Evolutionary conservation across 176 grass and related monocot species (phyloP), one percentile per base, ranked within the genome.

Genomic region (Eragrostis nindensis): DNA sequence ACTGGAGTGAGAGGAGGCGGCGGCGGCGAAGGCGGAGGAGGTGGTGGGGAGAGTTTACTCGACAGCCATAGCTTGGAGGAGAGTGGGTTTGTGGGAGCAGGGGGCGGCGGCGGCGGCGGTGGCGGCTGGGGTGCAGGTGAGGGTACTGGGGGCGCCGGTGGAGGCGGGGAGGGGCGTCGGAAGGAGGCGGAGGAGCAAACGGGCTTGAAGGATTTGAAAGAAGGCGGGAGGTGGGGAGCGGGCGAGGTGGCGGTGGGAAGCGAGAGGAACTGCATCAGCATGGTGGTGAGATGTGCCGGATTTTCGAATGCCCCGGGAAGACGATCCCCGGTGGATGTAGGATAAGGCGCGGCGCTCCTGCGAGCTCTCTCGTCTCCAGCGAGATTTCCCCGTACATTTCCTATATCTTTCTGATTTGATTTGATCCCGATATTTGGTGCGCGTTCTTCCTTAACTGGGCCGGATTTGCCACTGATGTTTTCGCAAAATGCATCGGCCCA

Each of bases 1-100:
- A n/a, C 30, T 2, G 48, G 21, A 70, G 75, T 22, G 27, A 53
- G 57, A 36, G 70, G 19, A 1, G 70, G 83, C 3, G 91, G 91
- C 2, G 73, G 57, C 26, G 57, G n/a, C 8, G 50, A 26, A 0
- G 82, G 82, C 0, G 62, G 24, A 0, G 80, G 86, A 0, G 86
- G 88, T 0, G 90, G 90, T 6, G 94, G 90, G 80, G 92, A 77
- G 75, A 98, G 92, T 84, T 95, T 95, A 66, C 88, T 87, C 40
- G 92, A 89, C 10, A 98, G 88, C 92, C 95, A 98, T 29, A 98
- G 95, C 81, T 91, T 98, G 74, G 86, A 86, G 68, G 92, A 49
- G 36, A 98, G 81, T 1, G 95, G 92, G 43, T 93, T 95, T 25
- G 85, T 9, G 30, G 90, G 62, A 5, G 78, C 62, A 4, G 71